Conservation (phyloP, 2,329 filamentous ascomycete genomes). For the Colletotrichum navitas region DNA sequence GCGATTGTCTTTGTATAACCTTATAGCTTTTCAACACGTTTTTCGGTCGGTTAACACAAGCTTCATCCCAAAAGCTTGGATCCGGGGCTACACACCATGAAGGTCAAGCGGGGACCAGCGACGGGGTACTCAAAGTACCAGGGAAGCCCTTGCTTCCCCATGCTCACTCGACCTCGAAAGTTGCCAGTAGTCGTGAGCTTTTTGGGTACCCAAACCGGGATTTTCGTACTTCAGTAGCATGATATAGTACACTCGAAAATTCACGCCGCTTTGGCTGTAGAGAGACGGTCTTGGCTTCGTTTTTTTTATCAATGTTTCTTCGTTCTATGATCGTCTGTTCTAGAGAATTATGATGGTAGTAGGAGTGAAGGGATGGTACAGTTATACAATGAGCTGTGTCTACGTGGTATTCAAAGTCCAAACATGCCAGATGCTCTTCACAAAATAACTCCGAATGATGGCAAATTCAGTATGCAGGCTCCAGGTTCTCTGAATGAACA, state of each 20-base stretch:
- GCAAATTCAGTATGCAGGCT: background rate
- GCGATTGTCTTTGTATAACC: background rate
- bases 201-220: background rate
- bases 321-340: background rate
- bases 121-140: too few species aligned
- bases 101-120: background rate
- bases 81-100: background rate
- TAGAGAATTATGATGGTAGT: background rate
- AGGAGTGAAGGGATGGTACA: background rate
- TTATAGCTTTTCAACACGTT: background rate
- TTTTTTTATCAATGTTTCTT: background rate
- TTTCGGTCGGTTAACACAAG: background rate
- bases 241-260: background rate
- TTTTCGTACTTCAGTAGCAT: background rate
- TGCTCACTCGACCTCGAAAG: background rate
- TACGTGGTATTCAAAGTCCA: background rate
- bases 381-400: constrained; percentile 6
- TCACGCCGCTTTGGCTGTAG: background rate
- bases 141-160: background rate
- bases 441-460: background rate
- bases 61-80: background rate
- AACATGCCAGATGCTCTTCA: background rate
- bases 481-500: background rate
- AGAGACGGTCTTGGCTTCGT: background rate
- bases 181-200: background rate